These are phyloP conservation scores for Lentinula raphanica DNA, from an alignment of 768 basidiomycete genomes.

Conservation along the genomic window DNA sequence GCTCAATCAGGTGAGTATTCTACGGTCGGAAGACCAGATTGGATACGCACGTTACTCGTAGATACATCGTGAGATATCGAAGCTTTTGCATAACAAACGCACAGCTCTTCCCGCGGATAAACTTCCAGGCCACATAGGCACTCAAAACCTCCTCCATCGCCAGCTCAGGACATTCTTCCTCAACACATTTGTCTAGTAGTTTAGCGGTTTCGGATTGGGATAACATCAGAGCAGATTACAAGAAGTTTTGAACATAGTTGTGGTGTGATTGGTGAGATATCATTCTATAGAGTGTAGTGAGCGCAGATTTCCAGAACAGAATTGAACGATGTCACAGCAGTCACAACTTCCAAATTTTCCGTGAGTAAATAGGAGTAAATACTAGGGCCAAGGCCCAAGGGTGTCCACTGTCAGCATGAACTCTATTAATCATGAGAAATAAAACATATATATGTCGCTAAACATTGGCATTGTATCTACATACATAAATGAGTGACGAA, in stretches of 20 bases:
- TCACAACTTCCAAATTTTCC: too few relatives aligned
- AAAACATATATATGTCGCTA: too few relatives aligned
- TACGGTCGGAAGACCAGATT: too few relatives aligned
- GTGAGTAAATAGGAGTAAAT: too few relatives aligned
- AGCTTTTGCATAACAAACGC: neutral
- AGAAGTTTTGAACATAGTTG: neutral
- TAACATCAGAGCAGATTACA: neutral
- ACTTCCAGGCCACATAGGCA: conserved; percentile 4
- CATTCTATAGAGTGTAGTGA: neutral
- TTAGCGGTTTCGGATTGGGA: neutral
- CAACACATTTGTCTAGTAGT: neutral
- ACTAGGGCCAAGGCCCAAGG: too few relatives aligned
- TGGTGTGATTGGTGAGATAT: neutral
- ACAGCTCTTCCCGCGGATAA: neutral
- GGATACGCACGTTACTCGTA: neutral
- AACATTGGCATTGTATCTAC: too few relatives aligned
- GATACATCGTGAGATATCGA: neutral
- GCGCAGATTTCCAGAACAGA: neutral
- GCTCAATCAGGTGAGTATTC: neutral
- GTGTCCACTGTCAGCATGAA: too few relatives aligned
- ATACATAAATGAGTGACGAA: too few relatives aligned
- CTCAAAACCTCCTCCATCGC: conserved; percentile 3
- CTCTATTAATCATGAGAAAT: too few relatives aligned
- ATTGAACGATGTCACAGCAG: too few relatives aligned
- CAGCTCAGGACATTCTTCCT: neutral